Evolutionary conservation across 768 basidiomycete species (phyloP), one percentile per base, ranked within the genome.

Genomic region (Piloderma croceum): DNA sequence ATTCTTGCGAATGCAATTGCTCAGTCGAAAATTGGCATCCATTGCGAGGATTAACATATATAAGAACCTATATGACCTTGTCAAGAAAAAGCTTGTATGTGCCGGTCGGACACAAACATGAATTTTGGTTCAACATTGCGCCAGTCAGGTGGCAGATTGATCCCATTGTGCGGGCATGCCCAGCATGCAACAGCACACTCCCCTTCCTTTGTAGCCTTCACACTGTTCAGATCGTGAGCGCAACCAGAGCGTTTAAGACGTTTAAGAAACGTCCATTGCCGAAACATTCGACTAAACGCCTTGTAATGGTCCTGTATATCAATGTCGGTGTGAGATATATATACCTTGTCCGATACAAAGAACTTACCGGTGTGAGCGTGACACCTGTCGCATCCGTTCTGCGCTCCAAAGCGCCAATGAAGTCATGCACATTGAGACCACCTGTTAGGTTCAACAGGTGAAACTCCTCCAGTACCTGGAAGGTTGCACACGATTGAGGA

Each of bases 231-330:
- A 29, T 29, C 10, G 9, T 35, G 9, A n/a, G n/a, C 57, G 9
- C 54, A 9, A 0, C 57, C 61, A 10, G 24, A 46, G 4, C 50
- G 45, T 34, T 63, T 63, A 3, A 60, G 29, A 35, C 40, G 42
- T 19, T 40, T 44, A 4, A 52, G 41, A 23, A 62, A 52, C 1
- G 50, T 34, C 48, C 49, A 62, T 39, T 59, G 31, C 0, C 34
- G 38, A 9, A 46, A 12, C 15, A 57, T 48, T 1, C 41, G 23
- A 21, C 42, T 7, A 12, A 58, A 49, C 5, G 42, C 45, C 3
- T 36, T 9, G 18, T 57, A 57, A 3, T 41, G 41, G 22, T 51
- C 42, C 45, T 40, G n/a, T n/a, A n/a, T n/a, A n/a, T n/a, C n/a
- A n/a, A n/a, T n/a, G n/a, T n/a, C n/a, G n/a, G n/a, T n/a, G n/a